phyloP scores from a whole-genome alignment of 768 basidiomycete species.

The Leccinum uliginosum region DNA sequence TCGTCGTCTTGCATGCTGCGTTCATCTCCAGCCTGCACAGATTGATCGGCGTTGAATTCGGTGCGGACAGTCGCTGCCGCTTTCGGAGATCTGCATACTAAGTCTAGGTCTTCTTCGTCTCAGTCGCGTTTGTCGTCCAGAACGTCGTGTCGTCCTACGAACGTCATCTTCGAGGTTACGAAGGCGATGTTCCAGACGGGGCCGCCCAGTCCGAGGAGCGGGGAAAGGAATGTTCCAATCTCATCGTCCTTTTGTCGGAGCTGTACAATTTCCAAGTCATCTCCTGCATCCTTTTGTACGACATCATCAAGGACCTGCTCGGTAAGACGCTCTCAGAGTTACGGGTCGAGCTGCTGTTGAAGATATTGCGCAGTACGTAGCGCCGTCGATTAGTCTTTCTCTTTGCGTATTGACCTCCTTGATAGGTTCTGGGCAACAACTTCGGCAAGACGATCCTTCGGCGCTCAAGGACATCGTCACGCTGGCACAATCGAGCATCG shows the following conservation, averaged over 20 bases:
- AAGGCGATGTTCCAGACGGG: slow-evolving; percentile 4
- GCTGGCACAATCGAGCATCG: slow-evolving; percentile 70
- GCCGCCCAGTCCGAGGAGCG: slow-evolving; percentile 32
- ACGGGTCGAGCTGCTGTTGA: slow-evolving; percentile 81
- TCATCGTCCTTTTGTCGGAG: slow-evolving; percentile 84
- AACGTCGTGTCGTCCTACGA: slow-evolving; percentile 66
- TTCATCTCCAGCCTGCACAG: slow-evolving; percentile 80
- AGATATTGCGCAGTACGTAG: slow-evolving; percentile 72
- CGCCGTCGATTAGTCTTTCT: not conserved
- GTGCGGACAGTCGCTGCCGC: slow-evolving; percentile 39
- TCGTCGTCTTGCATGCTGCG: slow-evolving; percentile 83
- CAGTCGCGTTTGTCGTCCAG: slow-evolving; percentile 85
- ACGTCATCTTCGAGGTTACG: slow-evolving; percentile 41
- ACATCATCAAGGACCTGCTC: slow-evolving; percentile 77
- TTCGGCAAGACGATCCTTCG: slow-evolving; percentile 87
- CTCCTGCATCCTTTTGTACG: slow-evolving; percentile 85
- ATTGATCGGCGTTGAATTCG: slow-evolving; percentile 83
- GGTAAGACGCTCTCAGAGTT: slow-evolving; percentile 64
- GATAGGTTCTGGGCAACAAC: slow-evolving; percentile 85
- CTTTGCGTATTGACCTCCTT: slow-evolving; percentile 4
- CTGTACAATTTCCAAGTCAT: slow-evolving; percentile 96
- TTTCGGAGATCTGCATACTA: not conserved
- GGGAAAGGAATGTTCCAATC: slow-evolving; percentile 88
- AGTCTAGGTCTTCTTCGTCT: not conserved
- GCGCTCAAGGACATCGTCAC: slow-evolving; percentile 89